phyloP scores from a whole-genome alignment of 2,329 filamentous ascomycete genomes.

The Gnomoniopsis sp. region DNA sequence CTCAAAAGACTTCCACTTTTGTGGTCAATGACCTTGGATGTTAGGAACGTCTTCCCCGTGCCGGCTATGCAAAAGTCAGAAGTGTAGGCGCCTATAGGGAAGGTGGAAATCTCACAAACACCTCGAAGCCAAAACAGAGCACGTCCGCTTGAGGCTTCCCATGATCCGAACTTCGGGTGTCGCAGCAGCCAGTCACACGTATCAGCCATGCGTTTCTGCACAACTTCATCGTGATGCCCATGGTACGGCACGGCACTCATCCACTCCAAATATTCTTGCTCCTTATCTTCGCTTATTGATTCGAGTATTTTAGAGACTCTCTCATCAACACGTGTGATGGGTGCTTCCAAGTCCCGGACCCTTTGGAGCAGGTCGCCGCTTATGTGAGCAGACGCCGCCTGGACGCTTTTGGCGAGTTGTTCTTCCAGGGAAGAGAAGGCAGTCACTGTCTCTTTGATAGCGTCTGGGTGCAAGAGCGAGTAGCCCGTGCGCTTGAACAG shows the following conservation, averaged over 20 bases:
- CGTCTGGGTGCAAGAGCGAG: not conserved
- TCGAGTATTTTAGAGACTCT: not conserved
- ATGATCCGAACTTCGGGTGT: slow-evolving; percentile 6
- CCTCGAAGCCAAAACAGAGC: slow-evolving; percentile 18
- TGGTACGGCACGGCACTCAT: slow-evolving; percentile 14
- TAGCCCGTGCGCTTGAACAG: not conserved
- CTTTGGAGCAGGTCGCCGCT: not conserved
- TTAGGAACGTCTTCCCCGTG: slow-evolving; percentile 19
- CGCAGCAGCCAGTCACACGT: slow-evolving; percentile 18
- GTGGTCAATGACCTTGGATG: slow-evolving; percentile 18
- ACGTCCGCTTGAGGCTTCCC: slow-evolving; percentile 7
- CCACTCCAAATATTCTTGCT: slow-evolving; percentile 17
- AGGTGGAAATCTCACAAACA: slow-evolving; percentile 2
- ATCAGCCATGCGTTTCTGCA: slow-evolving; percentile 3
- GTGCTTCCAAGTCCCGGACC: not conserved
- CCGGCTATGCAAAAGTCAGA: slow-evolving; percentile 17
- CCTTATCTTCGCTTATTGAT: not conserved
- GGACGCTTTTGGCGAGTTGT: not conserved
- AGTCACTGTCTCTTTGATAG: not conserved
- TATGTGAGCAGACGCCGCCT: not conserved
- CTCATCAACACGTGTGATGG: not conserved
- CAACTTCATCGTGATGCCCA: slow-evolving; percentile 14
- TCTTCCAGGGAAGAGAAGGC: not conserved
- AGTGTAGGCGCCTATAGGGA: not conserved
- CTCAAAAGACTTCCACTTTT: slow-evolving; percentile 1